Conservation (phyloP, 345 rosid species). For the Euphorbia tirucalli region DNA sequence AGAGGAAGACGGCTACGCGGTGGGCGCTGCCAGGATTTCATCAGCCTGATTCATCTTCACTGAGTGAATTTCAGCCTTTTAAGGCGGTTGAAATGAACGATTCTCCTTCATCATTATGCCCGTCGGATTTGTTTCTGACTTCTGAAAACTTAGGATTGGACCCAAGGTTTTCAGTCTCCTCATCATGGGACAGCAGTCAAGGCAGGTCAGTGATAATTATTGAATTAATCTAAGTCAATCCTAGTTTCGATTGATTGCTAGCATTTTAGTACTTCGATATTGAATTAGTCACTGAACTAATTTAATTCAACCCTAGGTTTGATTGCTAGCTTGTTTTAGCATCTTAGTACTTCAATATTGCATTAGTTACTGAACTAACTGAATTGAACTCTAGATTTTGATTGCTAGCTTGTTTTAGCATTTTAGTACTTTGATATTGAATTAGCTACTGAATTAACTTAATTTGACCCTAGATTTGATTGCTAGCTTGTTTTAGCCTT, state of each 20-base stretch:
- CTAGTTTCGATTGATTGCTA: neutral
- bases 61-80: conserved; percentile 14
- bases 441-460: neutral
- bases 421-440: conserved; percentile 2
- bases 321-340: too few relatives aligned
- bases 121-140: conserved; percentile 55
- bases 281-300: neutral
- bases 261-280: conserved; percentile 6
- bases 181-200: conserved; percentile 62
- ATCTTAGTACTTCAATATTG: too few relatives aligned
- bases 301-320: neutral
- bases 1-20: conserved; percentile 43
- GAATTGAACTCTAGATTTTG: too few relatives aligned
- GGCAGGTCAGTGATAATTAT: conserved; percentile 45
- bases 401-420: too few relatives aligned
- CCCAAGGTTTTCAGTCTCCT: conserved; percentile 50
- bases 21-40: conserved; percentile 88
- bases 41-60: conserved; percentile 26
- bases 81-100: neutral
- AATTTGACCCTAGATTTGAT: neutral
- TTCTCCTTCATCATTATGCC: conserved; percentile 43
- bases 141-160: conserved; percentile 68
- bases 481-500: neutral
- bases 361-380: too few relatives aligned
- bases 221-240: conserved; percentile 1